phyloP scores from a whole-genome alignment of 495 filamentous ascomycete species.

The Lasiosphaeria ovina region DNA sequence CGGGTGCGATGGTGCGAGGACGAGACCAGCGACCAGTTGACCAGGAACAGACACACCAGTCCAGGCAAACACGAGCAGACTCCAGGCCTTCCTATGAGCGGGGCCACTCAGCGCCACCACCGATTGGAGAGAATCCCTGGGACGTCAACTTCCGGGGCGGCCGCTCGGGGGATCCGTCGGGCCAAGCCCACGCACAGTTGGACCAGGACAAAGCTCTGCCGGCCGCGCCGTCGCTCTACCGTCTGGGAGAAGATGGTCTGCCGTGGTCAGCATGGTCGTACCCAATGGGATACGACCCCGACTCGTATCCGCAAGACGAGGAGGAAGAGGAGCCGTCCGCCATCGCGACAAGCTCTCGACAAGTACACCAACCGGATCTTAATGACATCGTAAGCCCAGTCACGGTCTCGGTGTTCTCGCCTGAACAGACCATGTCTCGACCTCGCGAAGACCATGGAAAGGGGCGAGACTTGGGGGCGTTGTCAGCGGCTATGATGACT shows the following conservation, averaged over 20 bases:
- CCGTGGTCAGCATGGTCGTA: slow-evolving; percentile 44
- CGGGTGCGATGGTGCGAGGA: slow-evolving; percentile 11
- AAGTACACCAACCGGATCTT: neutral
- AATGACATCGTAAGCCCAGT: slow-evolving; percentile 16
- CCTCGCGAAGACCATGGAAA: slow-evolving; percentile 20
- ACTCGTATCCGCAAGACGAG: slow-evolving; percentile 18
- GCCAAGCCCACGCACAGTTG: slow-evolving; percentile 9
- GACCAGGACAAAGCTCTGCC: slow-evolving; percentile 39
- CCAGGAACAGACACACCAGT: slow-evolving; percentile 20
- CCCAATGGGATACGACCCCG: slow-evolving; percentile 31
- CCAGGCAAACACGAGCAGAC: slow-evolving; percentile 23
- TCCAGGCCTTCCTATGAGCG: slow-evolving; percentile 36
- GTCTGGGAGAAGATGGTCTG: slow-evolving; percentile 44
- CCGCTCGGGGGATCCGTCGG: neutral
- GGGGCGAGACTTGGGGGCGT: slow-evolving; percentile 43
- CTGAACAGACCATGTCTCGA: slow-evolving; percentile 21
- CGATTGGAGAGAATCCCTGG: slow-evolving; percentile 44
- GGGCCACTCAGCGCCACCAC: slow-evolving; percentile 45
- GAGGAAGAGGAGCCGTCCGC: slow-evolving; percentile 11
- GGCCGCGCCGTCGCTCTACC: slow-evolving; percentile 38
- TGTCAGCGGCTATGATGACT: slow-evolving; percentile 55
- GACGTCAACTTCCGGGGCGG: slow-evolving; percentile 27
- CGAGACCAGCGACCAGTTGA: slow-evolving; percentile 17
- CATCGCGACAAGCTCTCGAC: slow-evolving; percentile 1
- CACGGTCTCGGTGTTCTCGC: slow-evolving; percentile 31